Base-by-base conservation (phyloP, 768 basidiomycete genomes). In the Pleurotus cornucopiae region DNA sequence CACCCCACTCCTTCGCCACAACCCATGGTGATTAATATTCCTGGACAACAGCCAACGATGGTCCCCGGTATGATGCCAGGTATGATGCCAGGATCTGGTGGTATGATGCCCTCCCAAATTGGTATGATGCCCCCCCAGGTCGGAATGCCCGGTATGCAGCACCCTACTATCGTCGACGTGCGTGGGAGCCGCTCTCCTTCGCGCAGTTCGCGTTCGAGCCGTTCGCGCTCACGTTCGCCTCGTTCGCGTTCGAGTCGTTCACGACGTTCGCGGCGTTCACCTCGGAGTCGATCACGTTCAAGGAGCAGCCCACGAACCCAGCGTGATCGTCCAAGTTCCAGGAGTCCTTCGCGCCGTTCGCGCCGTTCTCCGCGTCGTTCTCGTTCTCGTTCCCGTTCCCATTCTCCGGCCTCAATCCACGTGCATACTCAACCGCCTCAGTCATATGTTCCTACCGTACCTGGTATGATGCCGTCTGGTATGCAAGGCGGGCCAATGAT, bases 1-100 rank as follows among this genome's bases (percentile, higher is more conserved):
- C 30, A 34, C 4, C 66, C 62, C 40, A 62, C 57, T 52, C 64
- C 63, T 26, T 67, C 69, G 13, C 46, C 56, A 37, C 66, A 64
- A 49, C 49, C 61, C 7, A 38, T 61, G 41, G 58, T 67, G 23
- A 57, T 64, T 46, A 23, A 63, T n/a, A 49, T 65, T 13, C 64
- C 57, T 2, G 46, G 12, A 38, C 34, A 41, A 39, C 45, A 49
- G 20, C 53, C 49, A 23, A 57, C 30, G 54, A 58, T 57, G 48
- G 18, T 20, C 5, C 55, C 55, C 11, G 26, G 26, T 9, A 53
- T 53, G 37, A 38, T 41, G 51, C 51, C 26, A 6, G 30, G 25
- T 20, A 51, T 56, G 16, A 46, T 37, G 38, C 56, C 44, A 20
- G 26, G 26, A 38, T 16, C 34, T 38, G 45, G 57, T 43, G 53